Percentiles rank a stretch among this genome's conserved stretches.
These are phyloP conservation scores for Zymoseptoria crescenta DNA, from an alignment of 2,329 filamentous ascomycete genomes.

Conservation along the genomic window DNA sequence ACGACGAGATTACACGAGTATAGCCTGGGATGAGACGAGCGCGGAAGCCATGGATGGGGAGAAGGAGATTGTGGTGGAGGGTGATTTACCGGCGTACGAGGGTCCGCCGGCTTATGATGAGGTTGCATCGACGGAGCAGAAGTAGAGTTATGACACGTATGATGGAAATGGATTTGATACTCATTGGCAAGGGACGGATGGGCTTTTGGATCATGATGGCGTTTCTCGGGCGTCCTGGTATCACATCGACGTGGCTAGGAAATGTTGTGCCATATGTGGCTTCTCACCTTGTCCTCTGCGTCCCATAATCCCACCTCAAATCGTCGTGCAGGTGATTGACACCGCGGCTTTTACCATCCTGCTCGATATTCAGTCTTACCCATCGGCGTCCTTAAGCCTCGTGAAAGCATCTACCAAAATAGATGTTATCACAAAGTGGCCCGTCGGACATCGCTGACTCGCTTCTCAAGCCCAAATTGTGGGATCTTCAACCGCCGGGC, in stretches of 20 bases:
- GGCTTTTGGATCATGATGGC: neutral
- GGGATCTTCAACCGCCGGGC: too few species aligned
- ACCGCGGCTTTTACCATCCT: neutral
- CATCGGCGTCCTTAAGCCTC: too few species aligned
- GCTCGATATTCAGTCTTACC: too few species aligned
- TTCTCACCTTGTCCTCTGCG: neutral
- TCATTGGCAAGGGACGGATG: neutral
- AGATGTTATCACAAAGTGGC: too few species aligned
- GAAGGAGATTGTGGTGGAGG: slow-evolving; percentile 8
- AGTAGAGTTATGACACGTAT: slow-evolving; percentile 4
- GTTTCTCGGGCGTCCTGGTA: neutral
- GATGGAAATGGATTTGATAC: neutral
- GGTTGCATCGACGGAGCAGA: slow-evolving; percentile 5
- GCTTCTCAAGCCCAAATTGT: too few species aligned
- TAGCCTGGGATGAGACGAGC: slow-evolving; percentile 16
- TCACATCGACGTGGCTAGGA: neutral
- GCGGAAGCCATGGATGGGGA: slow-evolving; percentile 3
- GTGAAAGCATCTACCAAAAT: neutral
- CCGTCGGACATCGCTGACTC: too few species aligned
- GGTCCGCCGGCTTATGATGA: slow-evolving; percentile 29
- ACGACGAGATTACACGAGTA: slow-evolving; percentile 25
- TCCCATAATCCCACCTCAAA: neutral
- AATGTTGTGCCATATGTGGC: neutral
- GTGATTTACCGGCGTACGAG: slow-evolving; percentile 28
- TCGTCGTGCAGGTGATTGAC: neutral